Base-by-base conservation (phyloP, 2,329 filamentous ascomycete genomes). In the Ceratocystis colombiana region DNA sequence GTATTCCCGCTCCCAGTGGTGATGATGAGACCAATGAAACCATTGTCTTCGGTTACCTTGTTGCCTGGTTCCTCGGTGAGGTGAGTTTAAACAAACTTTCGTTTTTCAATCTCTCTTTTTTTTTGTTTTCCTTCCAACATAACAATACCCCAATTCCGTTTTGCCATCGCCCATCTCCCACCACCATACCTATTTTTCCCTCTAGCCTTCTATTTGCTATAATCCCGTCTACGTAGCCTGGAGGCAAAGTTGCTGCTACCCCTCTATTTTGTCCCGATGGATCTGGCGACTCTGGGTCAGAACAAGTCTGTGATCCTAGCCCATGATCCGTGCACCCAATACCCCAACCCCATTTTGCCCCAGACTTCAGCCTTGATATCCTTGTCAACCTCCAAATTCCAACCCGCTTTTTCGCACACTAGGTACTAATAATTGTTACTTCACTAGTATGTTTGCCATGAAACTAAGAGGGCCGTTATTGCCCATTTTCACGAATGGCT, bases 401-500 rank as follows among this genome's bases (percentile, higher is more conserved):
- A 55, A 25, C 5, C 25, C 50, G 3, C 28, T 28, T 44, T 62
- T 10, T 37, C 33, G 33, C 33, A 37, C 33, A 12, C 10, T 12
- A 41, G 10, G 25, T 37, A n/a, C 59, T 63, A 63, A 66, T 37
- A 66, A 15, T 4, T 28, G 12, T 15, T 55, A 2, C 33, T 55
- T 30, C 20, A 45, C 22, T 71, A 96, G 92, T 97, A 92, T 75
- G 90, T 96, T 69, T 90, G 87, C 73, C 92, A 96, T 75, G 93
- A 97, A 77, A 94, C 89, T 77, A 87, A 86, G 71, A 89, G 85
- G 73, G 94, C 94, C 2, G 90, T 99, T 70, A 94, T 97, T 76
- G 94, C 92, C 66, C 94, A 99, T 76, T 97, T 97, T 80, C 94
- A 99, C 79, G 94, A 99, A 77, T 99, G 94, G 94, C 84, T 99